Conservation (phyloP, 257 asterid genomes). For the Scutellaria barbata region DNA sequence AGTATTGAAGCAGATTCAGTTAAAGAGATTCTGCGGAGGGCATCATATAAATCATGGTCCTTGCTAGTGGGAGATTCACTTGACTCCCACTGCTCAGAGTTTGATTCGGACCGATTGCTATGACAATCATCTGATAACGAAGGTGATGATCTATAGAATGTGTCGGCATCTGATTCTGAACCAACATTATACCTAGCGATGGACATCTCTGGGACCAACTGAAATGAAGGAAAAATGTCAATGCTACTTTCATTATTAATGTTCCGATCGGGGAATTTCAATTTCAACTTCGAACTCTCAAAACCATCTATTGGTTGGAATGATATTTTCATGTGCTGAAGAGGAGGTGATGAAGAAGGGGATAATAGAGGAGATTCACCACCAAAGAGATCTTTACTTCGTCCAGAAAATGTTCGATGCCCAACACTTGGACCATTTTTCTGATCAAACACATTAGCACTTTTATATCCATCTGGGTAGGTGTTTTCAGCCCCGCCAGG, state of each 20-base stretch:
- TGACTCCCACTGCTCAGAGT: slow-evolving; percentile 88
- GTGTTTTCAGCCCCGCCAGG: slow-evolving; percentile 44
- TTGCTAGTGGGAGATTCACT: slow-evolving; percentile 68
- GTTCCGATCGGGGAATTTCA: slow-evolving; percentile 74
- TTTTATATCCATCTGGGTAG: slow-evolving; percentile 39
- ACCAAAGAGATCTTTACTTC: slow-evolving; percentile 50
- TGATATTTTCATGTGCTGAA: slow-evolving; percentile 91
- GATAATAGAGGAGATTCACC: slow-evolving; percentile 59
- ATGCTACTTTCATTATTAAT: slow-evolving; percentile 46
- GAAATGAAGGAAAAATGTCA: slow-evolving; percentile 84
- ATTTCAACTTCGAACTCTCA: slow-evolving; percentile 72
- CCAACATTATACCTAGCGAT: slow-evolving; percentile 50
- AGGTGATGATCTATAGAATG: slow-evolving; percentile 87
- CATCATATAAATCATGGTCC: slow-evolving; percentile 68
- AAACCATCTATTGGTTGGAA: slow-evolving; percentile 76
- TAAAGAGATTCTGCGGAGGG: slow-evolving; percentile 68
- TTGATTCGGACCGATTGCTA: slow-evolving; percentile 72
- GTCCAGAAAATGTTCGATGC: slow-evolving; percentile 46
- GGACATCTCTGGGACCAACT: slow-evolving; percentile 84
- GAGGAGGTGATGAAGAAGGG: slow-evolving; percentile 89
- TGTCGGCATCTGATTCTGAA: slow-evolving; percentile 87
- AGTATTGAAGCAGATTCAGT: slow-evolving; percentile 60
- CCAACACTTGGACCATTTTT: slow-evolving; percentile 42
- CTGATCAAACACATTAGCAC: slow-evolving; percentile 43
- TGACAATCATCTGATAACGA: slow-evolving; percentile 70